Evolutionary conservation across 805 yeast species (phyloP), one percentile per base, ranked within the genome.

Genomic region (Starmerella cellae): DNA sequence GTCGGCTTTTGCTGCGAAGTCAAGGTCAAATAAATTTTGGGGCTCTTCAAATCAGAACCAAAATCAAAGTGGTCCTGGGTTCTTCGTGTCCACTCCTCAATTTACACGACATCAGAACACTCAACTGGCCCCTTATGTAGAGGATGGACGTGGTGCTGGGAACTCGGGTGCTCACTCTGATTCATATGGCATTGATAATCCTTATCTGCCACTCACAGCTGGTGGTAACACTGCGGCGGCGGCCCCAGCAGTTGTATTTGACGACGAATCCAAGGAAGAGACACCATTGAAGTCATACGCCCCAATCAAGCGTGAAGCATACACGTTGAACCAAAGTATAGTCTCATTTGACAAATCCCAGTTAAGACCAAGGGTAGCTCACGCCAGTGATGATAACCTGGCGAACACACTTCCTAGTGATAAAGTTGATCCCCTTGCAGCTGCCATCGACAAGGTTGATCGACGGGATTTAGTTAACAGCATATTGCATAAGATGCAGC

Each of bases 21-120:
- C 42, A 2, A 44, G 35, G 43, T 39, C 48, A 3, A 42, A 44
- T 47, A 60, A 55, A 42, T 47, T 63, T 31, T 63, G 62, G 56
- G 55, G 61, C 20, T 39, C 46, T 11, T 20, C 45, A 14, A 29
- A 20, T 34, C 46, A 58, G n/a, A n/a, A n/a, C n/a, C 13, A 44
- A 57, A 19, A 19, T 30, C 36, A 36, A 20, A 17, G 35, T 57
- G 60, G 48, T 60, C 67, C 42, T 52, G 61, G 23, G 17, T 64
- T 64, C 49, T 65, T 65, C 43, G 60, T 60, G 28, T 57, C 68
- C 18, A 64, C 68, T 6, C 61, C 58, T 23, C 66, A 63, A 42
- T 57, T 61, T 37, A 57, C 55, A 23, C 54, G 65, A 23, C 66
- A 63, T 45, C 64, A 64, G 52, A 52, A 58, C 16, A 38, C 18